These are phyloP conservation scores for Phycomyces blakesleeanus DNA, from an alignment of 192 early-diverging fungal genomes.

Conservation along the genomic window DNA sequence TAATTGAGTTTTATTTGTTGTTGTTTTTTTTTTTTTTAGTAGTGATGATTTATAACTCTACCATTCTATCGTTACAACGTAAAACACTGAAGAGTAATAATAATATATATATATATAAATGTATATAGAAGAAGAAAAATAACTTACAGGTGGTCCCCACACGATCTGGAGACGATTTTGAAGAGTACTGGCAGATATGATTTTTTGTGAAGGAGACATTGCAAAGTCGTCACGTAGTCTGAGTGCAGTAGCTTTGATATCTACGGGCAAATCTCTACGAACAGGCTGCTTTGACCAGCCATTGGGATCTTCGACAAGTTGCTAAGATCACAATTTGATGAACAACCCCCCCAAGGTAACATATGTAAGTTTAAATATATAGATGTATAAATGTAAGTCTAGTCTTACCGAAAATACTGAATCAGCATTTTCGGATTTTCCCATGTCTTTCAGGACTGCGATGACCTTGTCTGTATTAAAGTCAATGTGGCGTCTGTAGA, in stretches of 20 bases:
- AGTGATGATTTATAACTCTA: no score
- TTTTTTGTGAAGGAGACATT: constrained; percentile 43
- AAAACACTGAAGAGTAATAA: no score
- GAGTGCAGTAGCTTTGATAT: constrained; percentile 31
- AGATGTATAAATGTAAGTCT: no score
- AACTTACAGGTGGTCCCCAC: no score
- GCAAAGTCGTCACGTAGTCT: constrained; percentile 27
- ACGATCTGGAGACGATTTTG: constrained; percentile 33
- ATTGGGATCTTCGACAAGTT: constrained; percentile 36
- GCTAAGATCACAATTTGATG: constrained; percentile 16
- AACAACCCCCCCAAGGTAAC: background rate
- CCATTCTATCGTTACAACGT: no score
- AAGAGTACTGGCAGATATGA: constrained; percentile 30
- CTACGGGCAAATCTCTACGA: constrained; percentile 1
- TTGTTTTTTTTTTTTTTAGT: no score
- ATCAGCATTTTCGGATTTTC: background rate
- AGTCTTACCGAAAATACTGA: background rate
- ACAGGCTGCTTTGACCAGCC: constrained; percentile 32
- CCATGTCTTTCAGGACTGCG: constrained; percentile 1
- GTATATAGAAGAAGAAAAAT: no score
- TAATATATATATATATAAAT: no score
- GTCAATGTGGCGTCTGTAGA: constrained; percentile 20
- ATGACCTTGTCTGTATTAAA: constrained; percentile 13
- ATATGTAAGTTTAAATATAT: no score
- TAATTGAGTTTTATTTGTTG: no score